Evolutionary conservation across 371 early-diverging fungal species (phyloP).

Genomic region (Thermomucor indicae-seudaticae): DNA sequence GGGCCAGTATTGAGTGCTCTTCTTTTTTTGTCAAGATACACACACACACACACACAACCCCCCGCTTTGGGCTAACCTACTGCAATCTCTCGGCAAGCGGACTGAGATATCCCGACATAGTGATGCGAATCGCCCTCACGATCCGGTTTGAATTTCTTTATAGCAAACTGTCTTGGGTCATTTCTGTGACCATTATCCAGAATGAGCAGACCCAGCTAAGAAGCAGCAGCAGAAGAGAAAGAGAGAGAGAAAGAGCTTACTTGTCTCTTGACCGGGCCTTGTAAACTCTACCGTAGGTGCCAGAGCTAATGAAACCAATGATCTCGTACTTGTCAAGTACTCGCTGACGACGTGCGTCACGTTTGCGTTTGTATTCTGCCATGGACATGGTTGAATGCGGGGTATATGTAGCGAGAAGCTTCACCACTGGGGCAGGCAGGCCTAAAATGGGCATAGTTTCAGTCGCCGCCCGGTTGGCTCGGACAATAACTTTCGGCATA

Average conservation of each 20-base stretch:
- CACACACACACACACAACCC: not conserved
- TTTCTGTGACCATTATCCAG: slow-evolving; percentile 31
- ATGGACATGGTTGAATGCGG: slow-evolving; percentile 27
- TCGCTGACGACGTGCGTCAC: slow-evolving; percentile 59
- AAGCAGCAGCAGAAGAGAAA: not conserved
- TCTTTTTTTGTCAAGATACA: not conserved
- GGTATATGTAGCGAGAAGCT: not conserved
- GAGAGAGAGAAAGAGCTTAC: slow-evolving; percentile 17
- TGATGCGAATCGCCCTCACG: slow-evolving; percentile 82
- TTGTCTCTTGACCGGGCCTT: slow-evolving; percentile 76
- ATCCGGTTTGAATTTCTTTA: slow-evolving; percentile 95
- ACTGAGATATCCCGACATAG: slow-evolving; percentile 87
- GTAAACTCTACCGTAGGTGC: slow-evolving; percentile 94
- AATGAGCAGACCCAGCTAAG: not conserved
- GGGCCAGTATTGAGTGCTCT: no score
- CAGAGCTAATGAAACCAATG: slow-evolving; percentile 87
- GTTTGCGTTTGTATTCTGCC: slow-evolving; percentile 55
- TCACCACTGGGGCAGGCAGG: no score
- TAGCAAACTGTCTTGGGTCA: slow-evolving; percentile 68
- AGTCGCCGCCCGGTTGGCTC: no score
- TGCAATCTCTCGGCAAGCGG: slow-evolving; percentile 91
- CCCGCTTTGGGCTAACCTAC: slow-evolving; percentile 44
- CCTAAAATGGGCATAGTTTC: no score
- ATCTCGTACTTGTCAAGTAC: slow-evolving; percentile 79
- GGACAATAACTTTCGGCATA: no score